Conservation (phyloP, 2,329 filamentous ascomycete genomes). For the Cyphellophora europaea region DNA sequence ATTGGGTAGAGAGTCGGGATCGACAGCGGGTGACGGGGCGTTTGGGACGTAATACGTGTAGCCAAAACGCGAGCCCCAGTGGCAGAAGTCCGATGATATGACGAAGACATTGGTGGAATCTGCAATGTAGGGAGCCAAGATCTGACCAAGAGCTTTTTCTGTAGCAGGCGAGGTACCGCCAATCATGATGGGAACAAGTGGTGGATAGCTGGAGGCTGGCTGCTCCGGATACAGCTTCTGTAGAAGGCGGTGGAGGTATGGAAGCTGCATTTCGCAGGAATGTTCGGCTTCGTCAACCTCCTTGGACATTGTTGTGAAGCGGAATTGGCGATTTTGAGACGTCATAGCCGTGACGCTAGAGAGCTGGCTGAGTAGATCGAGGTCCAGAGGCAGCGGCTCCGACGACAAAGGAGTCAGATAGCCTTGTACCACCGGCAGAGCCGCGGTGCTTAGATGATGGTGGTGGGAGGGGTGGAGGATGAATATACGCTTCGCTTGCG, state of each 20-base stretch:
- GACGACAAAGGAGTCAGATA: constrained; percentile 35
- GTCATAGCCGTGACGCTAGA: constrained; percentile 21
- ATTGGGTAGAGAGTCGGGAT: constrained; percentile 28
- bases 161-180: constrained; percentile 59
- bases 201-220: constrained; percentile 51
- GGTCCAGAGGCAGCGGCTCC: constrained; percentile 35
- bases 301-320: constrained; percentile 48
- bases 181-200: constrained; percentile 75
- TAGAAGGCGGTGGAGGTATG: constrained; percentile 77
- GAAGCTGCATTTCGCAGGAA: constrained; percentile 92
- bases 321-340: constrained; percentile 15
- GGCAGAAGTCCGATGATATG: constrained; percentile 91
- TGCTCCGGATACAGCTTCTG: constrained; percentile 42
- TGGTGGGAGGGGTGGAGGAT: constrained; percentile 90
- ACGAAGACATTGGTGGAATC: constrained; percentile 72
- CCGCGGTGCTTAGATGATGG: constrained; percentile 66
- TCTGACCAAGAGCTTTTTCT: constrained; percentile 58
- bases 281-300: constrained; percentile 72
- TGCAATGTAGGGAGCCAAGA: constrained; percentile 69
- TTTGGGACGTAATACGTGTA: constrained; percentile 69
- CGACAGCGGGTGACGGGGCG: constrained; percentile 32
- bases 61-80: constrained; percentile 79
- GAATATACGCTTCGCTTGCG: constrained; percentile 78
- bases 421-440: constrained; percentile 60
- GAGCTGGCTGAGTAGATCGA: constrained; percentile 31